These are phyloP conservation scores for Platanthera zijinensis DNA, from an alignment of 106 monocot genomes.

Conservation along the genomic window DNA sequence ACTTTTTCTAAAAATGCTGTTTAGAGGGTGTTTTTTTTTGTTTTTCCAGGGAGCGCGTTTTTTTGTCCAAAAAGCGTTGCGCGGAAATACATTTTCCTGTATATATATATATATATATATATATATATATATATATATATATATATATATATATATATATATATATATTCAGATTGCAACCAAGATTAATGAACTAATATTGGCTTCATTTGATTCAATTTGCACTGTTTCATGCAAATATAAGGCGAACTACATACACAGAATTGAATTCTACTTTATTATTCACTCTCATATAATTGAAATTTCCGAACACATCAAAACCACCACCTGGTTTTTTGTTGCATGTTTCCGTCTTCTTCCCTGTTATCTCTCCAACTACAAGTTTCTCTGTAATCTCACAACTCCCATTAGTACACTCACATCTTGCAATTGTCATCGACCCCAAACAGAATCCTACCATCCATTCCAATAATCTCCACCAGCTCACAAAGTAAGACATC, in stretches of 20 bases:
- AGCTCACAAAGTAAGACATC: background rate
- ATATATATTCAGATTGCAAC: background rate
- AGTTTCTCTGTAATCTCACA: background rate
- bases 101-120: too few species aligned
- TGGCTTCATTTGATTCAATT: background rate
- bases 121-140: too few species aligned
- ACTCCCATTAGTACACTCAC: background rate
- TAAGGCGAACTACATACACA: background rate
- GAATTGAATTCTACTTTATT: background rate
- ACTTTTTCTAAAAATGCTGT: too few species aligned
- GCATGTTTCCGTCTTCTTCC: background rate
- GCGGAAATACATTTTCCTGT: too few species aligned
- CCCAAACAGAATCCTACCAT: background rate
- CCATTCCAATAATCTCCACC: background rate
- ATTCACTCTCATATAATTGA: background rate
- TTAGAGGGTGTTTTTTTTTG: too few species aligned
- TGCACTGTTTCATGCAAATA: background rate
- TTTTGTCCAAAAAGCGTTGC: too few species aligned
- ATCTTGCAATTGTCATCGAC: background rate
- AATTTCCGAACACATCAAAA: background rate
- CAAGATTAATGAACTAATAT: background rate
- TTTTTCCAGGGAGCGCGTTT: too few species aligned
- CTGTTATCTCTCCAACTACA: background rate
- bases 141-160: background rate
- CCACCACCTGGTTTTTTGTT: background rate